A percentile compares a stretch with the other conserved stretches of the same genome.
Evolutionary conservation across 2,329 filamentous ascomycete species (phyloP).

Genomic region (Cladosporium sp.): DNA sequence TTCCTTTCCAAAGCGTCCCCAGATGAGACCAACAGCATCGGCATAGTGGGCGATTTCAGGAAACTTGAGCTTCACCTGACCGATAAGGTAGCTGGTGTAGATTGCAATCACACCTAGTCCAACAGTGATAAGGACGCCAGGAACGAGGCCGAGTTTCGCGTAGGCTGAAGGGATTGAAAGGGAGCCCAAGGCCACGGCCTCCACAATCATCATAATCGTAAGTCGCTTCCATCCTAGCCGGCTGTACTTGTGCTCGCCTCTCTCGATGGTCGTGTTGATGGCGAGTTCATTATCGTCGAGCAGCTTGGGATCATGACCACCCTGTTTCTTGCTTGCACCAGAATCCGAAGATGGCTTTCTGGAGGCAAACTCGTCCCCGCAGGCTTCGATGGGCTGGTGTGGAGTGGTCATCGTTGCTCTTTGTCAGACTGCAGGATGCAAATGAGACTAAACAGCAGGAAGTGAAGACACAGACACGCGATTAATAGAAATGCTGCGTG

Average conservation of each 20-base stretch:
- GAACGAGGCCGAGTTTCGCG: conserved; percentile 53
- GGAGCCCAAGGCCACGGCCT: conserved; percentile 57
- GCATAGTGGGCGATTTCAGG: conserved; percentile 42
- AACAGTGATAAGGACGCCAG: conserved; percentile 53
- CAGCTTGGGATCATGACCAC: conserved; percentile 23
- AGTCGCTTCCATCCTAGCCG: conserved; percentile 46
- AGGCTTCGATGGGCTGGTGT: conserved; percentile 8
- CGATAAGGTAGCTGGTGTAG: conserved; percentile 60
- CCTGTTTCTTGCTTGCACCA: conserved; percentile 4
- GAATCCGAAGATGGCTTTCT: conserved; percentile 6
- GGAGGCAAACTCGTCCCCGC: conserved; percentile 1
- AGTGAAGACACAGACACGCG: conserved; percentile 9
- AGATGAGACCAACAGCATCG: conserved; percentile 41
- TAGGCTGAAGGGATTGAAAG: conserved; percentile 55
- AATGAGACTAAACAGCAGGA: conserved; percentile 12
- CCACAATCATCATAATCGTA: conserved; percentile 50
- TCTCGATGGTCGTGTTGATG: conserved; percentile 40
- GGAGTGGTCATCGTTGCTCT: conserved; percentile 6
- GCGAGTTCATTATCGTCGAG: conserved; percentile 17
- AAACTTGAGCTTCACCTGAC: conserved; percentile 55
- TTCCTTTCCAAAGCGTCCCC: conserved; percentile 41
- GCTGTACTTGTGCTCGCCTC: conserved; percentile 35
- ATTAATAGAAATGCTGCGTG: conserved; percentile 4
- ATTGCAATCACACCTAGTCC: conserved; percentile 55
- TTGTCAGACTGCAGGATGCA: conserved; percentile 7